Evolutionary conservation across 2,329 filamentous ascomycete genomes (phyloP), one percentile per base, ranked within the genome.

Genomic region (Hansfordia pulvinata): DNA sequence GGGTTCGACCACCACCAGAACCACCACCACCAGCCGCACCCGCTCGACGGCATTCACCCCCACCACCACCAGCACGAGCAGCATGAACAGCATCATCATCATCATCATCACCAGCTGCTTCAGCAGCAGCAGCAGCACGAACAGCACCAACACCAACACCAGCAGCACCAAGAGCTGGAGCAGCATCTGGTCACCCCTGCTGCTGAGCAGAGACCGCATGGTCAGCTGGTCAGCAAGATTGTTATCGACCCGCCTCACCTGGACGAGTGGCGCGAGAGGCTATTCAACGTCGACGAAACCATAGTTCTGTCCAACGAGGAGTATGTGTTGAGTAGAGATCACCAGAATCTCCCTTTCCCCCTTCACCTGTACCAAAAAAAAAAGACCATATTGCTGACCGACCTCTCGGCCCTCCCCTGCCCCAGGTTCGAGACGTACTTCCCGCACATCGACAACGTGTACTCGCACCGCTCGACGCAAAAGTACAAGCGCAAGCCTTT

Each of bases 401-500:
- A 20, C 17, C 30, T 9, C 31, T 14, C 16, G 21, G 21, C 35
- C 28, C 33, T 30, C 33, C 30, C 23, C 25, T 23, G 26, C 14
- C 21, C 17, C 37, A 82, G 76, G 43, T 85, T 80, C 45, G 69
- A 82, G 42, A 83, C 70, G 6, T 88, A 86, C 50, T 86, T 85
- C 42, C 79, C 80, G 0, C 80, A 86, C 49, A 66, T 88, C 38
- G 81, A 86, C 56, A 86, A 86, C 46, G 69, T 86, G 39, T 88
- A 85, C 53, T 86, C 80, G 15, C 81, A 85, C 53, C 76, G 80
- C 34, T 85, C 80, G 2, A 85, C 80, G 3, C 81, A 86, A 46
- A 65, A 64, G 28, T 84, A 85, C 50, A 86, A 86, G 55, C 75
- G 76, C 41, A 83, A 82, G 40, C 75, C 77, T n/a, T 82, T 86